Evolutionary conservation across 345 rosid species (phyloP).

Genomic region (Eucalyptus marginata): DNA sequence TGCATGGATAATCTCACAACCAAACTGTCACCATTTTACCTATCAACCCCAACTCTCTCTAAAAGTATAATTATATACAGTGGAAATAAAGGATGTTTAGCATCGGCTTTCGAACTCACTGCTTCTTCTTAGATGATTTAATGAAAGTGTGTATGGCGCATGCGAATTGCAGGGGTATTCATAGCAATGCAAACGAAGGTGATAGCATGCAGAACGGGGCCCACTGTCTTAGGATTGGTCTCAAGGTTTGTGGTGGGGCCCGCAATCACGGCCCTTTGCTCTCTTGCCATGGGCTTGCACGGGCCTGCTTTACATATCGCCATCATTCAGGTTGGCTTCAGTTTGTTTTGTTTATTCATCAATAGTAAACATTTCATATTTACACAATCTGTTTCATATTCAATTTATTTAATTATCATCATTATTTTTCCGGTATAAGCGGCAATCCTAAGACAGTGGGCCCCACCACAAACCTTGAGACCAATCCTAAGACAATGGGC

Average conservation of each 20-base stretch:
- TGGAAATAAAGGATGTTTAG: not conserved
- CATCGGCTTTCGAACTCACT: not conserved
- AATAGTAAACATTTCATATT: not conserved
- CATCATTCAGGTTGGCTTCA: constrained; percentile 14
- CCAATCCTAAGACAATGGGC: too few relatives aligned
- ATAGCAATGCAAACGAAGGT: constrained; percentile 70
- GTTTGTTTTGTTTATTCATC: not conserved
- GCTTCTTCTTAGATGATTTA: not conserved
- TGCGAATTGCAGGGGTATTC: constrained; percentile 49
- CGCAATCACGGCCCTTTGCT: constrained; percentile 13
- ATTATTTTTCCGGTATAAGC: not conserved
- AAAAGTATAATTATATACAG: not conserved
- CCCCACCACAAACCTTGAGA: too few relatives aligned
- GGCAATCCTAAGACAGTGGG: not conserved
- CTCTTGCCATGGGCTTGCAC: constrained; percentile 13
- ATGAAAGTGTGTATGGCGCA: not conserved
- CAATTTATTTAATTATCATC: not conserved
- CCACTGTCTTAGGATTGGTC: constrained; percentile 24
- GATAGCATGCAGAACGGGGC: constrained; percentile 50
- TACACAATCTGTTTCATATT: not conserved
- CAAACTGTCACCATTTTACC: not conserved
- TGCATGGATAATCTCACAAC: not conserved
- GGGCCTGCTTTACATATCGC: constrained; percentile 18
- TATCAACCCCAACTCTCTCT: not conserved
- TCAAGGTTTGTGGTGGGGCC: constrained; percentile 17